Evolutionary conservation across 176 grass and related monocot genomes (phyloP).

Genomic region (Olyra latifolia): DNA sequence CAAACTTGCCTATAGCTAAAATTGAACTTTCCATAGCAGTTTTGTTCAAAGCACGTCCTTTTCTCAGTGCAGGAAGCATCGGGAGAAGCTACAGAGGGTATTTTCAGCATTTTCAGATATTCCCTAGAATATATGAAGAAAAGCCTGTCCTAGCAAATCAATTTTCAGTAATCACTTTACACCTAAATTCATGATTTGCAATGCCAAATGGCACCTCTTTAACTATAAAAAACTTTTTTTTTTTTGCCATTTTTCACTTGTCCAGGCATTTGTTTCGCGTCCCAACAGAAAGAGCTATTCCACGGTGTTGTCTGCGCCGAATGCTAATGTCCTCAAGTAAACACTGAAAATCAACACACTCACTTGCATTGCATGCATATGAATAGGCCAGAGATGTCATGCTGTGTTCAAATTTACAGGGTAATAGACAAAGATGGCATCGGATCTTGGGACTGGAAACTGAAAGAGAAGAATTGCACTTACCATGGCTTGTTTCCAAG

Average conservation of each 20-base stretch:
- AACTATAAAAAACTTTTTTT: background rate
- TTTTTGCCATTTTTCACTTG: conserved; percentile 1
- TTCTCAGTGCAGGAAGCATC: conserved; percentile 78
- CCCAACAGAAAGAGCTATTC: conserved; percentile 66
- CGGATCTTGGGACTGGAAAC: conserved; percentile 92
- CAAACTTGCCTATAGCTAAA: background rate
- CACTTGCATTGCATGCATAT: background rate
- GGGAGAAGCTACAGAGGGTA: conserved; percentile 96
- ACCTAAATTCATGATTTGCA: background rate
- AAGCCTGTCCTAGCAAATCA: conserved; percentile 81
- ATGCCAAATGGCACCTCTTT: background rate
- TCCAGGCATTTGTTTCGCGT: conserved; percentile 70
- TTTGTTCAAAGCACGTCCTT: background rate
- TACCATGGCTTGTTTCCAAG: conserved; percentile 90
- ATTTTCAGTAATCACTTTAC: conserved; percentile 67
- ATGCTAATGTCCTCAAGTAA: conserved; percentile 60
- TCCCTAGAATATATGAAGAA: conserved; percentile 69
- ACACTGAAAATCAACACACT: background rate
- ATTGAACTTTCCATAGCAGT: background rate
- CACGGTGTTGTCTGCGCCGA: conserved; percentile 62
- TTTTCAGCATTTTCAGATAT: conserved; percentile 94
- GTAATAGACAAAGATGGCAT: conserved; percentile 48
- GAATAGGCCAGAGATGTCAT: background rate
- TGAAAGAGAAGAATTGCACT: conserved; percentile 66
- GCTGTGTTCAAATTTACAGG: conserved; percentile 45